Base-by-base conservation (phyloP, 1,139 yeast species). In the Suhomyces coccinellae region DNA sequence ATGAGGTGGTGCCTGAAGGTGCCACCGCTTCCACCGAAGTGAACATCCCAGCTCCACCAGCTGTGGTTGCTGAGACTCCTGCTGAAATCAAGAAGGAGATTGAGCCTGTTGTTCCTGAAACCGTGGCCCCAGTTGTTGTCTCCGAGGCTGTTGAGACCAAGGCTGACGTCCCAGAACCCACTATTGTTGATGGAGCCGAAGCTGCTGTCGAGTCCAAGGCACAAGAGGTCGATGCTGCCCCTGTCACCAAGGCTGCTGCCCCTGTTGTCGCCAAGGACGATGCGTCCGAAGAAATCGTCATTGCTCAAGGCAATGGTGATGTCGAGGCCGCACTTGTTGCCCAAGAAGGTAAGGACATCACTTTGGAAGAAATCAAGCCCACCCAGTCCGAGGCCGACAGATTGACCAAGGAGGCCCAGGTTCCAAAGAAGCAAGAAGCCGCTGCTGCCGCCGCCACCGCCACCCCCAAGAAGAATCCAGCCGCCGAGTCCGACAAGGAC, bases 361-460 rank as follows among this genome's bases (percentile, higher is more conserved):
- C 68, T 28, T 63, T 73, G 35, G 77, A 73, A 58, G 77, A 73
- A 57, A 69, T 72, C 53, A 58, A 69, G 56, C 78, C 78, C 17
- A 67, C 76, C 29, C 66, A 61, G 49, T 63, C 70, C 22, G 73
- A 70, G 57, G 65, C 63, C 36, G 65, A 59, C 40, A 62, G 63
- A 55, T 63, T 68, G 40, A 62, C 69, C 33, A 58, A 60, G 47
- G 68, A 70, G 53, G 76, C 74, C 35, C 48, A 27, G 34, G 40
- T 38, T 44, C 46, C 34, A 31, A 45, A 30, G 43, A 49, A 48
- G 40, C 35, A 50, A n/a, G 42, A 45, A 12, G 45, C 52, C 13
- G 47, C 47, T 6, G 34, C 48, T 13, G 49, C 44, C 3, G 34
- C 51, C 17, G 39, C 39, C 17, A 33, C 39, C 14, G 16, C 15